Evolutionary conservation across 495 filamentous ascomycete genomes (phyloP), one percentile per base, ranked within the genome.

Genomic region (Neurospora cerealis): DNA sequence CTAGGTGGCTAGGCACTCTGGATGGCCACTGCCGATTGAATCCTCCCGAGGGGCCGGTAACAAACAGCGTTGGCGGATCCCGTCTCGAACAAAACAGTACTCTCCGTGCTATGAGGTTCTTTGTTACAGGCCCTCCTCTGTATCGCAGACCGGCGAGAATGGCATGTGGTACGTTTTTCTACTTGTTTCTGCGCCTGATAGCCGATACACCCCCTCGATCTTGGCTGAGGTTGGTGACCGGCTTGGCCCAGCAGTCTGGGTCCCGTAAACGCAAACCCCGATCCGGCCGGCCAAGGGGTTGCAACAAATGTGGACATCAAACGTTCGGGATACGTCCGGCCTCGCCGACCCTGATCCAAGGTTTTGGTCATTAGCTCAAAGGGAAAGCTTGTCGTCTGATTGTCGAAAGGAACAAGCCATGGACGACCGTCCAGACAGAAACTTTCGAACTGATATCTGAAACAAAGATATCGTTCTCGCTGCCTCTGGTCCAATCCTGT

Each of bases 21-120:
- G 32, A 34, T 40, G 36, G 62, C 70, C 70, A 60, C 42, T 28
- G 32, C 73, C 9, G 46, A 24, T 39, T 69, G 21, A 71, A 69
- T 36, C 73, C 71, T 77, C 74, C 77, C 78, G 42, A 41, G 48
- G 32, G 74, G 48, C 70, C 72, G 78, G 77, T 73, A 79, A 70
- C 74, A 72, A 42, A 34, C 54, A 66, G 6, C 54, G 34, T 66
- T 17, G 54, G 54, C 54, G 54, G 54, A 34, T 66, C 54, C 46
- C 54, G 54, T 34, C 54, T 28, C 54, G 54, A 66, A 36, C 34
- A 34, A 36, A 66, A 66, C 19, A 34, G 48, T 36, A 17, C 15
- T 34, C 28, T 66, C 54, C 13, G 15, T 36, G 48, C 48, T 15
- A 60, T 60, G 28, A 34, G 54, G 28, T 36, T 19, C 54, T 66